Evolutionary conservation across 208 protist species (phyloP), one percentile per base, ranked within the genome.

Genomic region (Wallacemonas collosoma): DNA sequence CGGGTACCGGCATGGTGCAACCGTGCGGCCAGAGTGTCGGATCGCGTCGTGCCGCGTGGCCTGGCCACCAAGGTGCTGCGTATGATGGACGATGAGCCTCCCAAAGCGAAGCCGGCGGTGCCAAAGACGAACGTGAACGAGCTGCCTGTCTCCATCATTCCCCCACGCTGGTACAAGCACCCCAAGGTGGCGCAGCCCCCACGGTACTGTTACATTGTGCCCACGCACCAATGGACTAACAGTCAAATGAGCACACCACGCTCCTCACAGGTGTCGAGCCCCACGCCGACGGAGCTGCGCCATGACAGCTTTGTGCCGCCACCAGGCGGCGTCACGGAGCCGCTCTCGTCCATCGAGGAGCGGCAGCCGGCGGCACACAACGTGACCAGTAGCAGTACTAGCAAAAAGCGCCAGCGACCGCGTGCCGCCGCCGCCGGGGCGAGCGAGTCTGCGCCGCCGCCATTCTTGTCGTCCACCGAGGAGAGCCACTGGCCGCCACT

Each of bases 1-100:
- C 70, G 61, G 57, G 73, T 95, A 48, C 93, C 93, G 64, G 12
- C 60, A 45, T 97, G 93, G 93, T 95, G 92, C 81, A 97, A 97
- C 82, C 87, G 93, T 57, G 89, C 87, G 9, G 91, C 93, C 2
- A 81, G 90, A 8, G 58, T 93, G 55, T 80, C 80, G 17, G 82
- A 93, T 63, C 77, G 72, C 43, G 61, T 96, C 44, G 77, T 97
- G 4, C 93, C 93, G 1, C 76, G 76, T 9, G 73, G 69, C 68
- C 74, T 97, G 8, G 89, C 89, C 38, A 85, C 87, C 26, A 91
- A 87, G 77, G 77, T 95, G 36, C 84, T 93, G 73, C 89, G 83
- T 63, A 81, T 91, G 74, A 81, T 93, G 67, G 86, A 93, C 70
- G 83, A 89, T 51, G 82, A 88, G 55, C 82, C 86, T 3, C 87